These are phyloP conservation scores for Fennellomyces sp. DNA, from an alignment of 371 early-diverging fungal genomes.

Conservation along the genomic window DNA sequence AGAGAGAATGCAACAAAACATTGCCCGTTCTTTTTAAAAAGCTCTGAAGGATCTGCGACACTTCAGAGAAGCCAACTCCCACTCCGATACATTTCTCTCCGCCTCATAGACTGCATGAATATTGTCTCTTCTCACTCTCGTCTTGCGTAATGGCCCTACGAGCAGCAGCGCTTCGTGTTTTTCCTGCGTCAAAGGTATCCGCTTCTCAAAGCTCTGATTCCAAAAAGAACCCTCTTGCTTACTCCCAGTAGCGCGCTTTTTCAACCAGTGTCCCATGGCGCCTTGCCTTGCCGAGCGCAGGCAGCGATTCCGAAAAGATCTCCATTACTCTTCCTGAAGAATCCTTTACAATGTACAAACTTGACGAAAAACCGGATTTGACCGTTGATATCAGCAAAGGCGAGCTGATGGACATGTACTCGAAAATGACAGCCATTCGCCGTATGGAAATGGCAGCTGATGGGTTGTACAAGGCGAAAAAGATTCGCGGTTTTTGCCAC, in stretches of 20 bases:
- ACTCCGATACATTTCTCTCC: too few relatives aligned
- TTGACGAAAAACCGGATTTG: slow-evolving; percentile 58
- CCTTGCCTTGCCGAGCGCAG: slow-evolving; percentile 16
- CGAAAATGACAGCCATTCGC: slow-evolving; percentile 87
- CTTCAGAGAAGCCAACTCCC: too few relatives aligned
- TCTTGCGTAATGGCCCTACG: too few relatives aligned
- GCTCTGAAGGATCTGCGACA: too few relatives aligned
- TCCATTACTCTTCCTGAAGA: slow-evolving; percentile 60
- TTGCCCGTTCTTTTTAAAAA: too few relatives aligned
- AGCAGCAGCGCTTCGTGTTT: too few relatives aligned
- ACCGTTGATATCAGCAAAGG: slow-evolving; percentile 64
- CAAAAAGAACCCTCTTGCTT: too few relatives aligned
- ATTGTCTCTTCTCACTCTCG: too few relatives aligned
- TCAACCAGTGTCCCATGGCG: slow-evolving; percentile 41
- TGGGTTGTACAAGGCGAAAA: slow-evolving; percentile 94
- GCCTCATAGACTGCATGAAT: too few relatives aligned
- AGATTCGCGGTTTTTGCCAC: slow-evolving; percentile 99
- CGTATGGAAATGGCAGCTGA: slow-evolving; percentile 96
- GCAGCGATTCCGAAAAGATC: slow-evolving; percentile 37
- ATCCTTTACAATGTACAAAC: slow-evolving; percentile 71
- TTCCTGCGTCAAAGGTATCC: too few relatives aligned
- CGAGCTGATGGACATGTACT: slow-evolving; percentile 84
- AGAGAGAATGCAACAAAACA: background rate
- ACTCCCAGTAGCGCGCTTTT: slow-evolving; percentile 51
- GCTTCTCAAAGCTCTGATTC: too few relatives aligned